A percentile compares a stretch with the other conserved stretches of the same genome.
phyloP scores from a whole-genome alignment of 371 early-diverging fungal species.

The Lichtheimia corymbifera region DNA sequence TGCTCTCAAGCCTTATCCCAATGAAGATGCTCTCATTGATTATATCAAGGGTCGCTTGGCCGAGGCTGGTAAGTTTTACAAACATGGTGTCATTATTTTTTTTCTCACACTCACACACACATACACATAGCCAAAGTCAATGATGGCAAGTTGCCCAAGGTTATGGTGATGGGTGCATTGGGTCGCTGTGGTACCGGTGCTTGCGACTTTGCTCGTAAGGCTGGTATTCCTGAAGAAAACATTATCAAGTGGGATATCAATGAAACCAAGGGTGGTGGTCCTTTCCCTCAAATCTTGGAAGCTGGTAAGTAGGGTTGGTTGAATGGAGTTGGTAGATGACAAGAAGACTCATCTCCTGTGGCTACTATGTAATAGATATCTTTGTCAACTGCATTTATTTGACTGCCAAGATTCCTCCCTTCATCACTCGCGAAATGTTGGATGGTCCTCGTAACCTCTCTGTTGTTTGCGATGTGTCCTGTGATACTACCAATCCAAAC shows the following conservation, averaged over 20 bases:
- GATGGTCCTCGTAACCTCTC: constrained; percentile 72
- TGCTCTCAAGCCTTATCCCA: constrained; percentile 80
- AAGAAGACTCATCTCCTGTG: background rate
- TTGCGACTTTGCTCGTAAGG: constrained; percentile 77
- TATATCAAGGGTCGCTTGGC: constrained; percentile 73
- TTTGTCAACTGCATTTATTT: constrained; percentile 99
- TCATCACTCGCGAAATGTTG: constrained; percentile 81
- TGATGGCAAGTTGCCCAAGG: constrained; percentile 69
- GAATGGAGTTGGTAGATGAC: background rate
- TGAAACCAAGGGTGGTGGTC: constrained; percentile 93
- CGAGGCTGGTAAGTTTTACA: constrained; percentile 58
- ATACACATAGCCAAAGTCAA: constrained; percentile 41
- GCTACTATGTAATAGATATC: constrained; percentile 57
- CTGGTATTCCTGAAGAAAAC: constrained; percentile 86
- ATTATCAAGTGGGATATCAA: constrained; percentile 95
- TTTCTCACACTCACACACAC: background rate
- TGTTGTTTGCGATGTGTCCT: constrained; percentile 92
- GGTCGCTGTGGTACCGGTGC: constrained; percentile 97
- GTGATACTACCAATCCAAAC: constrained; percentile 96
- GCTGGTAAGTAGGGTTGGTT: constrained; percentile 32
- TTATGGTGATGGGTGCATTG: constrained; percentile 97
- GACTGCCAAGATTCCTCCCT: constrained; percentile 89
- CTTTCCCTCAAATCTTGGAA: constrained; percentile 88
- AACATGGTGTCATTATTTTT: background rate
- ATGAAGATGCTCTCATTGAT: constrained; percentile 77